Evolutionary conservation across 345 rosid species (phyloP).

Genomic region (Ceriops decandra): DNA sequence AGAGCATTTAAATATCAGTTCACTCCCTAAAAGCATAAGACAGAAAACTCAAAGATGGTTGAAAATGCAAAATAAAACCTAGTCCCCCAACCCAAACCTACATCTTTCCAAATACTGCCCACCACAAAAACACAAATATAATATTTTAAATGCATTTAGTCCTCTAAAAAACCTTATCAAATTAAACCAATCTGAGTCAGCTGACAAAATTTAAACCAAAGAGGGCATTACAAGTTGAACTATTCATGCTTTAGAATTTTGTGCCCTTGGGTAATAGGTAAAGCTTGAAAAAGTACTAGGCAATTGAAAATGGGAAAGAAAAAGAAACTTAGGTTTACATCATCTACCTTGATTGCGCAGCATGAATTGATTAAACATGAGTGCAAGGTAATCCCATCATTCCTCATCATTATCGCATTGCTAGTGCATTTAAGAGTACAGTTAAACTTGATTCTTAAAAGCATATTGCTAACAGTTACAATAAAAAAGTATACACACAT

Average conservation of each 20-base stretch:
- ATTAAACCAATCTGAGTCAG: neutral
- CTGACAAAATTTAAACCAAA: neutral
- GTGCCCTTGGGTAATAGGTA: constrained; percentile 19
- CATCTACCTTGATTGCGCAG: constrained; percentile 87
- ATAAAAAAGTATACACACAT: constrained; percentile 36
- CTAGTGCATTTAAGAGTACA: constrained; percentile 94
- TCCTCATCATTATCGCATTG: constrained; percentile 97
- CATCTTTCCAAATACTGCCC: too few relatives aligned
- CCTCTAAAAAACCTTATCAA: neutral
- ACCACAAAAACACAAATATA: too few relatives aligned
- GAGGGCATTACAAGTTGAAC: neutral
- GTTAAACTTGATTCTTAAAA: constrained; percentile 75
- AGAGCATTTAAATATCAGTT: neutral
- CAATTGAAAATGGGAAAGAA: constrained; percentile 37
- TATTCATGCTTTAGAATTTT: neutral
- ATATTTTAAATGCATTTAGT: neutral
- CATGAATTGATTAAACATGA: constrained; percentile 96
- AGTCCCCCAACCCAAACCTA: too few relatives aligned
- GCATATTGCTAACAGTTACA: constrained; percentile 47
- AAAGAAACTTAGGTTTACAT: constrained; percentile 65
- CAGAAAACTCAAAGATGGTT: neutral
- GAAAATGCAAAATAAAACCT: neutral
- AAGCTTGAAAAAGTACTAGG: constrained; percentile 19
- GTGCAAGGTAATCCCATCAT: constrained; percentile 90
- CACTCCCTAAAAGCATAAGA: neutral